Conservation (phyloP, 2,329 filamentous ascomycete species). For the Nigrograna mackinnonii region DNA sequence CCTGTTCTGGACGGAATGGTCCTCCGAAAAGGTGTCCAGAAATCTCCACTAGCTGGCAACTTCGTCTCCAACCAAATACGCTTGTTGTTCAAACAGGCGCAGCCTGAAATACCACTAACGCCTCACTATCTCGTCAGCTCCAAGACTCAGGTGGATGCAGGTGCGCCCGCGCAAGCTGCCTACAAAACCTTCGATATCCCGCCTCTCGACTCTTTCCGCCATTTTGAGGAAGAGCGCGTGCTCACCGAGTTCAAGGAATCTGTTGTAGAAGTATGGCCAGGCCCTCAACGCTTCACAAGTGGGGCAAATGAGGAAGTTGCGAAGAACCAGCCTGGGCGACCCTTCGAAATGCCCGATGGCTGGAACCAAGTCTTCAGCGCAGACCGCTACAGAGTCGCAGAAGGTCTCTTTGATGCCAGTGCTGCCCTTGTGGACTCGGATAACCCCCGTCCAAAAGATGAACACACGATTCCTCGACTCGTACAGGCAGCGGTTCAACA, state of each 20-base stretch:
- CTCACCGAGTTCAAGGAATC: conserved; percentile 97
- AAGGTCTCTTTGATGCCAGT: conserved; percentile 88
- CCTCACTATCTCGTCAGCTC: conserved; percentile 87
- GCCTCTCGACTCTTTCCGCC: conserved; percentile 72
- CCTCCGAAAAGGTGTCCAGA: conserved; percentile 82
- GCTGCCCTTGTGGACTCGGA: conserved; percentile 64
- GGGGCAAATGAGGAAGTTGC: conserved; percentile 74
- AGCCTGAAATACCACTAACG: conserved; percentile 73
- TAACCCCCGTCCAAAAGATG: conserved; percentile 62
- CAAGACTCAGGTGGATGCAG: conserved; percentile 87
- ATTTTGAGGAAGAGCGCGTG: conserved; percentile 88
- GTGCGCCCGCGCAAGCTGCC: conserved; percentile 74
- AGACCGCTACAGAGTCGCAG: conserved; percentile 83
- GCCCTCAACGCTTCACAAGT: conserved; percentile 67
- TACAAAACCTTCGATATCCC: conserved; percentile 70
- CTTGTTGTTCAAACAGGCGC: conserved; percentile 69
- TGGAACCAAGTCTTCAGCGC: conserved; percentile 93
- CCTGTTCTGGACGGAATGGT: conserved; percentile 95
- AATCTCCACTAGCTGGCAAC: conserved; percentile 82
- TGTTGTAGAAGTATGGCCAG: conserved; percentile 90
- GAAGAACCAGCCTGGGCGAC: conserved; percentile 73
- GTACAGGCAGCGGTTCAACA: conserved; percentile 76
- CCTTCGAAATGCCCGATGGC: conserved; percentile 97
- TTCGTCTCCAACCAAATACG: conserved; percentile 91
- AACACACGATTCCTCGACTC: conserved; percentile 81